These are phyloP conservation scores for Trifolium repens DNA, from an alignment of 306 rosid species.

Conservation along the genomic window DNA sequence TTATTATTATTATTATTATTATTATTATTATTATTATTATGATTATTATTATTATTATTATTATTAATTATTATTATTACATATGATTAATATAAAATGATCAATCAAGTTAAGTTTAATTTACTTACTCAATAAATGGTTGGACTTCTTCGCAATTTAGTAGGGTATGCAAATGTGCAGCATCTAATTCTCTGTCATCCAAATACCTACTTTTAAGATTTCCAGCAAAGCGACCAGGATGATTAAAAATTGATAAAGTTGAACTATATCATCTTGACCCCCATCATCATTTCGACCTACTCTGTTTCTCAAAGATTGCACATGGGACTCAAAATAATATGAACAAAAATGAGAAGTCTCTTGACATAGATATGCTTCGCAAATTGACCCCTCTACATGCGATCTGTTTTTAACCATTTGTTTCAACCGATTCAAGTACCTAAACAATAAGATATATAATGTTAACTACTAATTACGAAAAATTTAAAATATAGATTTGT, in stretches of 20 bases:
- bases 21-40: too few species aligned
- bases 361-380: not conserved
- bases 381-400: not conserved
- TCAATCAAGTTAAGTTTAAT: not conserved
- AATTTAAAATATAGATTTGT: too few species aligned
- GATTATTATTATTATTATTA: too few species aligned
- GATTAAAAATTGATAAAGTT: not conserved
- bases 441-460: too few species aligned
- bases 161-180: not conserved
- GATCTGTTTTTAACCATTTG: not conserved
- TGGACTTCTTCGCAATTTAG: not conserved
- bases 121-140: not conserved
- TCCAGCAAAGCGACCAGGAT: not conserved
- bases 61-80: too few species aligned
- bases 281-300: not conserved
- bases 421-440: not conserved
- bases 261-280: not conserved
- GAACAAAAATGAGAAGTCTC: not conserved
- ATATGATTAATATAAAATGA: not conserved
- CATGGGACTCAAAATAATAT: not conserved
- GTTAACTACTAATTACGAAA: not conserved
- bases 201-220: not conserved
- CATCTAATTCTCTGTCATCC: not conserved
- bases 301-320: not conserved
- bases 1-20: too few species aligned